phyloP scores from a whole-genome alignment of 768 basidiomycete genomes.

The Candolleomyces aberdarensis region DNA sequence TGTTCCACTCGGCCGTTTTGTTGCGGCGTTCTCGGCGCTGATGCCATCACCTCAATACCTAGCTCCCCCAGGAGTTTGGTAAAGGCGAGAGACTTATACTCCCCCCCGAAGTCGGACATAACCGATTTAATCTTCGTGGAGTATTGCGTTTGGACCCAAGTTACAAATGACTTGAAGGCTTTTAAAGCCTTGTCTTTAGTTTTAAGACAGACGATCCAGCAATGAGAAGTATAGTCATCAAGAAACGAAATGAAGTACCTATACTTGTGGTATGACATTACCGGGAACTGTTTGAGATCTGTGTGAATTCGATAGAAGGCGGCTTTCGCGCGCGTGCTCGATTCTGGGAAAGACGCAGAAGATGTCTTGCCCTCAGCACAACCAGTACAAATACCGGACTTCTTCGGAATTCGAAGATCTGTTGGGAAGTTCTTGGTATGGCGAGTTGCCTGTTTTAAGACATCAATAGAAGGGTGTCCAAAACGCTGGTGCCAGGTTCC shows the following conservation, averaged over 20 bases:
- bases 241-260: constrained; percentile 15
- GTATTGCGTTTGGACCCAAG: constrained; percentile 8
- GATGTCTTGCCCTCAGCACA: constrained; percentile 18
- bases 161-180: constrained; percentile 5
- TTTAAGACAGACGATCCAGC: constrained; percentile 7
- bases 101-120: constrained; percentile 14
- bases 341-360: constrained; percentile 11
- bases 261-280: constrained; percentile 14
- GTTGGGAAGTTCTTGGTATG: too few relatives aligned
- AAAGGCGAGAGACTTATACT: constrained; percentile 6
- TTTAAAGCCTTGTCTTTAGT: constrained; percentile 4
- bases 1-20: constrained; percentile 6
- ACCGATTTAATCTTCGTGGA: not conserved
- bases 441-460: too few relatives aligned
- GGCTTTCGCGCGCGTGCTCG: constrained; percentile 6
- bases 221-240: constrained; percentile 12
- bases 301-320: constrained; percentile 19
- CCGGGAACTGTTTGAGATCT: constrained; percentile 17
- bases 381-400: constrained; percentile 5
- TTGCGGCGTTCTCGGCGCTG: constrained; percentile 1
- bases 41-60: not conserved
- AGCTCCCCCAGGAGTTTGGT: not conserved
- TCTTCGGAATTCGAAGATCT: not conserved
- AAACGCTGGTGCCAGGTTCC: too few relatives aligned
- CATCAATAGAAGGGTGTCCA: too few relatives aligned